Evolutionary conservation across 1,284 basidiomycete species (phyloP), one percentile per base, ranked within the genome.

Genomic region (Retiboletus flavoniger): DNA sequence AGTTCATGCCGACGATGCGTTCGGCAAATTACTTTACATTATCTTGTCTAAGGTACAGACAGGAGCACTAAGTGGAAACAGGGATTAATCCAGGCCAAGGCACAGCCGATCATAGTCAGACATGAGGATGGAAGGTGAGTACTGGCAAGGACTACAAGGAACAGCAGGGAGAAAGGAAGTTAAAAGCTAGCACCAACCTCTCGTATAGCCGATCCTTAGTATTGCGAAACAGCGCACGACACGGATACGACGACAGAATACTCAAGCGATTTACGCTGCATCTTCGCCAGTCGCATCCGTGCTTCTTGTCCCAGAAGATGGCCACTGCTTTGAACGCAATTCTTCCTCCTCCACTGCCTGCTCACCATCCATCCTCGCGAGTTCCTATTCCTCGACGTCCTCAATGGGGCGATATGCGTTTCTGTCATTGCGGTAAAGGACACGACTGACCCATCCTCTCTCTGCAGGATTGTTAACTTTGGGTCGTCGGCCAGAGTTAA

Each of bases 381-480:
- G 75, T 84, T 84, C 83, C 82, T 85, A 87, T 79, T 85, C 80
- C 38, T 82, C 79, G 38, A 66, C 71, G 21, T 70, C 73, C 39
- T 69, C 72, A 51, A 88, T 81, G 51, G 82, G 78, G 59, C 80
- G 74, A 66, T 89, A 89, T 17, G 72, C 62, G 16, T 68, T 70
- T 54, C 78, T 68, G 51, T 73, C 74, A 26, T 73, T 65, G n/a
- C 78, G 71, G 13, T 80, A 77, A 53, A 87, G 66, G 36, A 88
- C 54, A 35, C 80, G 78, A 48, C 72, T 73, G 34, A 87, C 73
- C 73, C 83, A 79, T 51, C 78, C 72, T 48, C 65, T 65, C 62
- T 60, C 65, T 5, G 59, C 55, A 19, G 62, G 57, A 28, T 51
- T 58, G 10, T 47, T 61, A 14, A 46, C 40, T 39, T 70, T 71